A percentile compares a stretch with the other conserved stretches of the same genome.
Conservation (phyloP, 2,329 filamentous ascomycete species). For the Colletotrichum sp. region DNA sequence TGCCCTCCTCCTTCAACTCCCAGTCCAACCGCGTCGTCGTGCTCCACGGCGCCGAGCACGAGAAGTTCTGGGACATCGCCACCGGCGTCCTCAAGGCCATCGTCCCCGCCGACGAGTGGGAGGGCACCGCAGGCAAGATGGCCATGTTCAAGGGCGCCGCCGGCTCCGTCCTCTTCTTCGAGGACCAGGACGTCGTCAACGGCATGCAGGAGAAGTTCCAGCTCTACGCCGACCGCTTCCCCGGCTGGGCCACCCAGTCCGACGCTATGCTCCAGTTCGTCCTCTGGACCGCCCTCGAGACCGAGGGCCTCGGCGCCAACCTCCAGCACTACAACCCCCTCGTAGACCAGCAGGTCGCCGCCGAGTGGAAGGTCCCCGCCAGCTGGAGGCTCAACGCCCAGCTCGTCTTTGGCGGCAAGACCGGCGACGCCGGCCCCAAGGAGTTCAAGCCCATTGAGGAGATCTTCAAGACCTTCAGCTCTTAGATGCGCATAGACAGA, state of each 20-base stretch:
- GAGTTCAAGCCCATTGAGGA: conserved; percentile 67
- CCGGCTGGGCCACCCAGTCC: conserved; percentile 75
- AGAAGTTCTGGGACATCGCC: conserved; percentile 83
- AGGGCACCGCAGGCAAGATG: conserved; percentile 50
- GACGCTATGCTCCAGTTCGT: conserved; percentile 83
- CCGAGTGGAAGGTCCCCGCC: conserved; percentile 71
- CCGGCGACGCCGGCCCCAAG: conserved; percentile 65
- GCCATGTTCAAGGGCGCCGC: conserved; percentile 71
- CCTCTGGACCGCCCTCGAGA: conserved; percentile 81
- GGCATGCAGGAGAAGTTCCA: conserved; percentile 71
- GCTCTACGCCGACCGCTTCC: conserved; percentile 80
- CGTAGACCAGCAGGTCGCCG: conserved; percentile 73
- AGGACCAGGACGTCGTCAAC: conserved; percentile 72
- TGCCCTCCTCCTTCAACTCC: conserved; percentile 87
- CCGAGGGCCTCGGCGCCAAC: conserved; percentile 85
- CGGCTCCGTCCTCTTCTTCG: conserved; percentile 88
- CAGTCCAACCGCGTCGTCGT: conserved; percentile 82
- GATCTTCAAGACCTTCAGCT: conserved; percentile 68
- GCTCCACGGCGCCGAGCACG: conserved; percentile 81
- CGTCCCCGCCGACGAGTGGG: conserved; percentile 68
- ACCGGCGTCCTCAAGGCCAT: conserved; percentile 68
- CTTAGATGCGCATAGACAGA: conserved; percentile 33
- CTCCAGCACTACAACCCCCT: conserved; percentile 94
- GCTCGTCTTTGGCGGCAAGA: conserved; percentile 78
- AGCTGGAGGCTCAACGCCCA: conserved; percentile 82